Evolutionary conservation across 164 flowering plant genomes (phyloP).

Genomic region (Tetrastigma voinierianum): DNA sequence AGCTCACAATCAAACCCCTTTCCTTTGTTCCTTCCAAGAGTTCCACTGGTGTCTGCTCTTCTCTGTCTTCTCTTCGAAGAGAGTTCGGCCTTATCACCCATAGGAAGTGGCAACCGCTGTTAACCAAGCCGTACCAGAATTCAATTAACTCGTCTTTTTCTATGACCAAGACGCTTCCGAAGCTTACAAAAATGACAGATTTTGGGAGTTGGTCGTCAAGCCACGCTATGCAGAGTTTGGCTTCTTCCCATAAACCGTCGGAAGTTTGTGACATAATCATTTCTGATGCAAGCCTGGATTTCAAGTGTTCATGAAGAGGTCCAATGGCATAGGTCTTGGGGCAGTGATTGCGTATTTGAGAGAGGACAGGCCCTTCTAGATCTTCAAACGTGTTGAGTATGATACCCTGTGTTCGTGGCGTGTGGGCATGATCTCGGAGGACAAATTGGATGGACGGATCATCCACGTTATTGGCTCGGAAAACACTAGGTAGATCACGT

Average conservation of each 20-base stretch:
- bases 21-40: too few relatives aligned
- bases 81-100: constrained; percentile 49
- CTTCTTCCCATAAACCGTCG: constrained; percentile 28
- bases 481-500: too few relatives aligned
- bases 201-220: constrained; percentile 34
- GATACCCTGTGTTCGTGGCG: constrained; percentile 17
- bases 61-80: neutral
- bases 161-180: constrained; percentile 40
- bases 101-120: constrained; percentile 36
- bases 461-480: too few relatives aligned
- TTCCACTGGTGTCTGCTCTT: constrained; percentile 19
- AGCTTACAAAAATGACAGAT: constrained; percentile 60
- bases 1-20: constrained; percentile 36
- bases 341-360: constrained; percentile 16
- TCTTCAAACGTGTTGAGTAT: constrained; percentile 45
- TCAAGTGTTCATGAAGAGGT: neutral
- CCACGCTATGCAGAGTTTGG: constrained; percentile 51
- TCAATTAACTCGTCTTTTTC: constrained; percentile 31
- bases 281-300: neutral
- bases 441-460: neutral
- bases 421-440: neutral
- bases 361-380: constrained; percentile 39
- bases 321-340: constrained; percentile 17
- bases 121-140: constrained; percentile 46
- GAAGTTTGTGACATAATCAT: constrained; percentile 4